Evolutionary conservation across 257 asterid species (phyloP).

Genomic region (Nemophila menziesii): DNA sequence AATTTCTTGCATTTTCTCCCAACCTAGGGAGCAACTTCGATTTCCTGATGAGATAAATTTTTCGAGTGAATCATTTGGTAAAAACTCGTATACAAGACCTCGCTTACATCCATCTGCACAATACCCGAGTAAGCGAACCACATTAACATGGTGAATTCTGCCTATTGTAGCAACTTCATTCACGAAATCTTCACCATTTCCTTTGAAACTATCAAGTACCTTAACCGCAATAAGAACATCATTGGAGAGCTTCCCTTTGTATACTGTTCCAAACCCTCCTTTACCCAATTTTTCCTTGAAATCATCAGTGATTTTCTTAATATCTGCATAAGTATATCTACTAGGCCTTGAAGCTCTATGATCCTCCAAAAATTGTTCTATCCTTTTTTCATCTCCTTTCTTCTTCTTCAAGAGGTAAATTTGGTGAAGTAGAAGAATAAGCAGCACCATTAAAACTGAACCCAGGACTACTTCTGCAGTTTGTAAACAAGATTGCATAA

Average conservation of each 20-base stretch:
- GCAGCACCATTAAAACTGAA: neutral
- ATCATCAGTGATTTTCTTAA: conserved; percentile 26
- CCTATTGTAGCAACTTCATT: conserved; percentile 4
- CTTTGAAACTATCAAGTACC: conserved; percentile 4
- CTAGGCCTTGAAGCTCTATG: conserved; percentile 19
- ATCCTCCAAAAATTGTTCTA: conserved; percentile 11
- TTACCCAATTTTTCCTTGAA: conserved; percentile 17
- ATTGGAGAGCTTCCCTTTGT: conserved; percentile 7
- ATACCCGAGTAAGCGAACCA: conserved; percentile 5
- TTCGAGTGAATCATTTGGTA: conserved; percentile 7
- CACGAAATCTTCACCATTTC: conserved; percentile 8
- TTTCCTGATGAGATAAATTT: conserved; percentile 1
- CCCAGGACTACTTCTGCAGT: neutral
- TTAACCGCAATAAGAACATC: conserved; percentile 1
- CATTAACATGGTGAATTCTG: conserved; percentile 5
- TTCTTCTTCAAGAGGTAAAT: conserved; percentile 4
- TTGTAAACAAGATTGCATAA: neutral
- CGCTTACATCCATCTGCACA: conserved; percentile 7
- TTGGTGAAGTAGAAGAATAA: neutral
- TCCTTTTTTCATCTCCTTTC: conserved; percentile 3
- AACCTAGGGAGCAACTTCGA: conserved; percentile 1
- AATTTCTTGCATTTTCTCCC: conserved; percentile 1
- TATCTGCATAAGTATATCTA: conserved; percentile 29
- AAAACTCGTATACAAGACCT: conserved; percentile 7
- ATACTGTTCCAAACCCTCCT: conserved; percentile 8